Percentiles rank a stretch among this genome's conserved stretches.
Conservation (phyloP, 148 eudicot genomes). For the Chenopodium berlandieri region DNA sequence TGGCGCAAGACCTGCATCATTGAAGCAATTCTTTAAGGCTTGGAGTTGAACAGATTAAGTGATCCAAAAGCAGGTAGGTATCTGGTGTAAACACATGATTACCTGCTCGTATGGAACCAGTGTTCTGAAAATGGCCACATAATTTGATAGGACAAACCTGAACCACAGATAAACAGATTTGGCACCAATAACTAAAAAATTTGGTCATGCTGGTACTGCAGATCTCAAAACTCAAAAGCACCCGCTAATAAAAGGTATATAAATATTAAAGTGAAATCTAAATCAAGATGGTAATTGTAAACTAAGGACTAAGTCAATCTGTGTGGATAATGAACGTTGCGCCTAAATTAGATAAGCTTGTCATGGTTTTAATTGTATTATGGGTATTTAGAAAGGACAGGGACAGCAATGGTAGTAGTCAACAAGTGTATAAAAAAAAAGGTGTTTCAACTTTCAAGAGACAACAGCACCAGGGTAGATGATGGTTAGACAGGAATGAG, state of each 20-base stretch:
- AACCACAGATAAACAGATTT: conserved; percentile 28
- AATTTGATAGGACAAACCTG: conserved; percentile 90
- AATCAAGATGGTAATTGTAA: not conserved
- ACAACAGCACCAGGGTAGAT: too few relatives aligned
- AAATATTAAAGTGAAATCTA: not conserved
- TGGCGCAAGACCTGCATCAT: conserved; percentile 82
- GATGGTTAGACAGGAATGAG: not conserved
- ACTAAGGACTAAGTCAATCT: not conserved
- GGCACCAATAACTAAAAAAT: conserved; percentile 8
- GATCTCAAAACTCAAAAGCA: conserved; percentile 10
- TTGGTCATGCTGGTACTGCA: conserved; percentile 1
- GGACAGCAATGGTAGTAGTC: not conserved
- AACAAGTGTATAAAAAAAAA: not conserved
- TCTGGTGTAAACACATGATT: conserved; percentile 5
- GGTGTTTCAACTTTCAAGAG: too few relatives aligned
- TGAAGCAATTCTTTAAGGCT: conserved; percentile 26
- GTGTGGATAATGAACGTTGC: not conserved
- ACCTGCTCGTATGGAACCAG: conserved; percentile 92
- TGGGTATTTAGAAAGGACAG: not conserved
- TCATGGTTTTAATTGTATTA: not conserved
- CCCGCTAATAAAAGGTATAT: not conserved
- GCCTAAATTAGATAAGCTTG: not conserved
- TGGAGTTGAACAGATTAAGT: conserved; percentile 4
- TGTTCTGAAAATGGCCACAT: conserved; percentile 76
- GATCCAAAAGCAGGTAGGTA: conserved; percentile 3